Conservation (phyloP, 441 rosid species). For the Gossypium trilobum region DNA sequence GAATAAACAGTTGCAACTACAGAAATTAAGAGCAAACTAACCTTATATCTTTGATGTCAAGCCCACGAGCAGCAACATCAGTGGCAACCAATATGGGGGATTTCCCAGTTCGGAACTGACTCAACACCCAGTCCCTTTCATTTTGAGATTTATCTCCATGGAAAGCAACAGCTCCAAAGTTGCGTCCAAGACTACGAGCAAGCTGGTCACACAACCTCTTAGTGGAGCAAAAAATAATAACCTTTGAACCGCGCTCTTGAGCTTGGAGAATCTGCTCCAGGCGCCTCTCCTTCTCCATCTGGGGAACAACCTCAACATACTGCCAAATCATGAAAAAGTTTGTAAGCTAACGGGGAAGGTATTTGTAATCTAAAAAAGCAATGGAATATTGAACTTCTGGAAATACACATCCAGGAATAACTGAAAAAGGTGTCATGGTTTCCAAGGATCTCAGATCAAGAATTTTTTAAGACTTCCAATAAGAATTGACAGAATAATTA, state of each 20-base stretch:
- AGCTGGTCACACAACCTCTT: conserved; percentile 90
- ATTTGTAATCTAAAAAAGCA: background rate
- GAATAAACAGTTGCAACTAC: background rate
- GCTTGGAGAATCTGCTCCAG: conserved; percentile 79
- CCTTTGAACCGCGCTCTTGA: conserved; percentile 85
- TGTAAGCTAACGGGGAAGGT: background rate
- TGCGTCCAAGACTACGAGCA: conserved; percentile 65
- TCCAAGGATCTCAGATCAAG: background rate
- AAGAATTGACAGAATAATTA: background rate
- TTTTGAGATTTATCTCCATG: conserved; percentile 95
- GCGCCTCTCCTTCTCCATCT: conserved; percentile 86
- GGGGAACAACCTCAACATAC: conserved; percentile 86
- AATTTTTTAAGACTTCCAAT: background rate
- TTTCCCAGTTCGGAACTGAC: conserved; percentile 76
- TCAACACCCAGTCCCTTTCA: conserved; percentile 90
- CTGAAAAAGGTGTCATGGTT: background rate
- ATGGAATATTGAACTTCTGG: background rate
- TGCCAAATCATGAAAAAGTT: conserved; percentile 23
- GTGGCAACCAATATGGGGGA: conserved; percentile 85
- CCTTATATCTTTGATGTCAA: conserved; percentile 92
- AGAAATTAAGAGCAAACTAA: conserved; percentile 15
- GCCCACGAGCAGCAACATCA: conserved; percentile 92
- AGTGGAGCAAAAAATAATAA: conserved; percentile 79
- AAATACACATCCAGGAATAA: background rate
- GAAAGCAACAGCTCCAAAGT: conserved; percentile 78